Base-by-base conservation (phyloP, 108 stramenopile species). In the Cyclotella kingstonii region DNA sequence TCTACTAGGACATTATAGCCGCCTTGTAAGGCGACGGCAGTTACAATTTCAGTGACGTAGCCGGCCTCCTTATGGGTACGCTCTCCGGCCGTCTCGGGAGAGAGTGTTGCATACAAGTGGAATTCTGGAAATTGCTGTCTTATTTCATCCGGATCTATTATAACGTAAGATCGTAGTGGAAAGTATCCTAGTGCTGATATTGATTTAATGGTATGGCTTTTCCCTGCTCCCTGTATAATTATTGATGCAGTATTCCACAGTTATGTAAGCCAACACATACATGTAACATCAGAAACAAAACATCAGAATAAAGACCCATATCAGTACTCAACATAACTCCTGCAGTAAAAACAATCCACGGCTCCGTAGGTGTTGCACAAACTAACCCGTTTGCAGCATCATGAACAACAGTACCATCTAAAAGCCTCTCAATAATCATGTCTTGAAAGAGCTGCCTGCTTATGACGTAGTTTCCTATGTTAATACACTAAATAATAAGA, bases 321-420 rank as follows among this genome's bases (percentile, higher is more conserved):
- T 29, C 38, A 40, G 0, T 15, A 40, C 68, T 44, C 19, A 60
- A 91, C 95, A 96, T 96, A 10, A 90, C 90, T 6, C 95, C 95
- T 9, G 93, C 95, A 26, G 95, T 96, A 63, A 94, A 94, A 26
- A 94, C 77, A 43, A 89, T 75, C 85, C 85, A 94, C 26, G 92
- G 92, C 36, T 94, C 85, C 10, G 87, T 89, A 5, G 92, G 89
- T 12, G 86, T 84, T 30, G 74, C 82, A 33, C 92, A 89, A 19
- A 84, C 54, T 21, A 75, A 48, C 8, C 87, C 87, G 66, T 87
- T 75, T 22, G 73, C 61, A 5, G 55, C 21, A 58, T 93, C 92
- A 5, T 63, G 48, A 15, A 93, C 80, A 5, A 77, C 25, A 0
- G 84, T 81, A 14, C 43, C 68, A 46, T 89, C 66, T 7, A 87